phyloP scores from a whole-genome alignment of 2,329 filamentous ascomycete species.

The Coleophoma eucalyptorum region DNA sequence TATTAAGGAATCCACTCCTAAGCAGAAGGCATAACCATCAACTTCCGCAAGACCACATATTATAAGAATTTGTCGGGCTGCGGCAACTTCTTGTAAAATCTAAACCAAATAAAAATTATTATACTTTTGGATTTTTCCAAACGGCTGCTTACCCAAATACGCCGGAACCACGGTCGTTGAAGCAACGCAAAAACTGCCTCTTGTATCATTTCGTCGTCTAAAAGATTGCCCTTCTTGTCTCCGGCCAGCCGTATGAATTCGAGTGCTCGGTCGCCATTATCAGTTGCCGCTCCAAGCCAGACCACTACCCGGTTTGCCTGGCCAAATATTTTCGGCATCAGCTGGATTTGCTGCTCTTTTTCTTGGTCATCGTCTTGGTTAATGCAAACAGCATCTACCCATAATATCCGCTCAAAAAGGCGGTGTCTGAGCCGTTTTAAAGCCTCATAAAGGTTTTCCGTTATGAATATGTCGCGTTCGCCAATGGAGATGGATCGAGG shows the following conservation, averaged over 20 bases:
- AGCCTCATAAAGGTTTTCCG: conserved; percentile 4
- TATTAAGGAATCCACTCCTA: not conserved
- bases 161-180: conserved; percentile 10
- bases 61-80: conserved; percentile 8
- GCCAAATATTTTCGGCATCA: conserved; percentile 3
- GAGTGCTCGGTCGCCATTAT: conserved; percentile 3
- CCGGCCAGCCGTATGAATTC: conserved; percentile 1
- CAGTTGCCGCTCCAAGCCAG: conserved; percentile 9
- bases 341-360: conserved; percentile 1
- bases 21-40: conserved; percentile 8
- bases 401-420: not conserved
- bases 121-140: not conserved
- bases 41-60: conserved; percentile 6
- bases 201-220: not conserved
- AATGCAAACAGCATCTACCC: not conserved
- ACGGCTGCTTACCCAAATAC: conserved; percentile 14
- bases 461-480: not conserved
- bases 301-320: conserved; percentile 1
- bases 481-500: conserved; percentile 5
- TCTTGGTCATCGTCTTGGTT: conserved; percentile 1
- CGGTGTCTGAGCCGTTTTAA: conserved; percentile 4
- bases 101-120: conserved; percentile 1
- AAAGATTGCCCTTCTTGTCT: not conserved
- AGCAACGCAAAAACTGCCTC: conserved; percentile 3
- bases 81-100: conserved; percentile 11